Base-by-base conservation (phyloP, 2,329 filamentous ascomycete genomes). In the Claviceps monticola region DNA sequence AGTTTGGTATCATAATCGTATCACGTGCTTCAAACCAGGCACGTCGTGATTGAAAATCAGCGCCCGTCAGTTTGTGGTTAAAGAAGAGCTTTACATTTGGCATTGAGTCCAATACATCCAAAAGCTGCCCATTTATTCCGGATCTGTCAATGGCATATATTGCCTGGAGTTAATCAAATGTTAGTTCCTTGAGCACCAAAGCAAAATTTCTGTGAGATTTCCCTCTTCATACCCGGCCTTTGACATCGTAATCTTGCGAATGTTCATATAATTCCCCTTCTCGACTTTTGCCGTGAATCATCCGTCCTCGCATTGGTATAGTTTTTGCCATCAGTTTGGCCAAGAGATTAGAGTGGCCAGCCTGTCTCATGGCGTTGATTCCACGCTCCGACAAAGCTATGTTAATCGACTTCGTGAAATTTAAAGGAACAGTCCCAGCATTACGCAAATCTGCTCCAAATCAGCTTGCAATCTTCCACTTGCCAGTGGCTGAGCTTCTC, bases 331-430 rank as follows among this genome's bases (percentile, higher is more conserved):
- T 75, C 36, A 97, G 80, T 59, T 82, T 75, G 13, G 90, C 76
- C 36, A 95, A 72, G 38, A 97, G 76, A 3, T 74, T 76, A 3
- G 79, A 70, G 36, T 82, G 77, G 26, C 80, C 79, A 1, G 86
- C 80, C 59, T 86, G 74, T 50, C 79, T 78, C 69, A 98, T 83
- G 21, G 91, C 87, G 66, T 93, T 86, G 65, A 97, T 90, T 36
- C 93, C 93, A 53, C 93, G 82, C 65, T 97, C 90, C 0, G 93
- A 97, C 1, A 98, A 74, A 21, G 93, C 91, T 51, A 98, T 72
- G 64, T 98, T 98, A 73, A 98, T 98, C n/a, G 93, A 97, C 66
- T 89, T 95, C 55, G 90, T 95, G 64, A 96, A 96, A 68, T 96
- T 96, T 55, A 97, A 75, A 3, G 91, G 90, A 34, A 83, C 82